These are phyloP conservation scores for Aspergillus sojae DNA, from an alignment of 2,329 filamentous ascomycete genomes.

Conservation along the genomic window DNA sequence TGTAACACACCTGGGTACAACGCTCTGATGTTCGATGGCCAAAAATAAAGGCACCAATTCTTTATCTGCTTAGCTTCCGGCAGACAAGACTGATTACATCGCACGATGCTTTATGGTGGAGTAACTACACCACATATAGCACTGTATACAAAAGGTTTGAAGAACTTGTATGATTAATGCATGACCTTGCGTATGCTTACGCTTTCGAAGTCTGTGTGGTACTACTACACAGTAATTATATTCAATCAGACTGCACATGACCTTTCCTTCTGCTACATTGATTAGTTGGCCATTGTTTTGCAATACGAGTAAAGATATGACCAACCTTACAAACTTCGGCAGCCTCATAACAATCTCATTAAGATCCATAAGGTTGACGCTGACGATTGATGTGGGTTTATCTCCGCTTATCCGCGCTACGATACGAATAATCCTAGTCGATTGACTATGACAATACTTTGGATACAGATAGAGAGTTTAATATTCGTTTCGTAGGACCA, in stretches of 20 bases:
- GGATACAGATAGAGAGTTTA: neutral
- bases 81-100: neutral
- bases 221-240: neutral
- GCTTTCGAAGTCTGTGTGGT: neutral
- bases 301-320: neutral
- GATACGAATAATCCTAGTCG: neutral
- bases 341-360: neutral
- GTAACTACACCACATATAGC: neutral
- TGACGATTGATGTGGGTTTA: neutral
- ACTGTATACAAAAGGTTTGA: neutral
- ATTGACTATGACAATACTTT: neutral
- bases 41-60: neutral
- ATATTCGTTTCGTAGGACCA: neutral
- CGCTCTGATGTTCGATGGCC: neutral
- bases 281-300: neutral
- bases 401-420: neutral
- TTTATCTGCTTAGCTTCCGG: neutral
- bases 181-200: neutral
- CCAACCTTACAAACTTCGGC: neutral
- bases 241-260: neutral
- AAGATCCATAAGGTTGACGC: neutral
- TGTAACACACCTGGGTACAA: neutral
- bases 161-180: neutral
- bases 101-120: neutral
- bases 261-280: neutral